Conservation (phyloP, 1,139 yeast genomes). For the Yueomyces sp. region DNA sequence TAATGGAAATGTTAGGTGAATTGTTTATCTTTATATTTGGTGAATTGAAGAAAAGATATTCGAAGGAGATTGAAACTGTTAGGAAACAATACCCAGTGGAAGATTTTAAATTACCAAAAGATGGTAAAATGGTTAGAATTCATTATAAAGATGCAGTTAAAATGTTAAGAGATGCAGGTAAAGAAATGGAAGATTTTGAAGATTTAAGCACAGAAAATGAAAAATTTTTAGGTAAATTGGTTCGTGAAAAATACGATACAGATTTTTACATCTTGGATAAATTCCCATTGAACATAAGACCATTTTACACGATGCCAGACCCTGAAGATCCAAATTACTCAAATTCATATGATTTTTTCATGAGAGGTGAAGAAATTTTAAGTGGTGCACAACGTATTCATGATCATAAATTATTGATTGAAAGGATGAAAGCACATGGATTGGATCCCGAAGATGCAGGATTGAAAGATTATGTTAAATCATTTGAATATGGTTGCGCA, state of each 20-base stretch:
- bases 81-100: constrained; percentile 96
- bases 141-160: constrained; percentile 85
- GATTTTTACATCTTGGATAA: constrained; percentile 96
- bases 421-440: constrained; percentile 75
- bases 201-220: constrained; percentile 92
- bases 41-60: constrained; percentile 67
- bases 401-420: constrained; percentile 69
- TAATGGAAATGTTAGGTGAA: constrained; percentile 69
- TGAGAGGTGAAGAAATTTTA: constrained; percentile 98
- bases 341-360: constrained; percentile 94
- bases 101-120: constrained; percentile 84
- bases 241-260: constrained; percentile 87
- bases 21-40: constrained; percentile 80
- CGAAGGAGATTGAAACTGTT: constrained; percentile 75
- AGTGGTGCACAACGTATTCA: constrained; percentile 99
- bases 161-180: constrained; percentile 73
- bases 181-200: constrained; percentile 72
- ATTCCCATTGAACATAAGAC: constrained; percentile 93
- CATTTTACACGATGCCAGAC: constrained; percentile 99
- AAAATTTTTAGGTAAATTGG: constrained; percentile 79
- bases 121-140: constrained; percentile 81
- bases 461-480: constrained; percentile 78
- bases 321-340: constrained; percentile 83
- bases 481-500: constrained; percentile 88
- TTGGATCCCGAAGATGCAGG: constrained; percentile 76